Conservation (phyloP, 2,329 filamentous ascomycete species). For the Monosporascus sp. region DNA sequence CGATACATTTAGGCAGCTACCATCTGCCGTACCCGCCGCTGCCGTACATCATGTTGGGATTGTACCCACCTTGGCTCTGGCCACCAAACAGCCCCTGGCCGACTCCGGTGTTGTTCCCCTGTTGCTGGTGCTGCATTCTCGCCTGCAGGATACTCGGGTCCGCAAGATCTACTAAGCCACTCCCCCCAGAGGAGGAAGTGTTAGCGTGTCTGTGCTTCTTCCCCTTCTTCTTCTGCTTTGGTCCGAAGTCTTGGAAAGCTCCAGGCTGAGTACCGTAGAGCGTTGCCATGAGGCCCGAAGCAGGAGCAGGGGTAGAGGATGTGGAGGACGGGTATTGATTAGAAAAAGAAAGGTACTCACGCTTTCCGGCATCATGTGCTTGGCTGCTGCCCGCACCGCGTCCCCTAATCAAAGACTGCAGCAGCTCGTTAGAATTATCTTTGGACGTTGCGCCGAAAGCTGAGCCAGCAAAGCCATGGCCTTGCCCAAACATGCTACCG, state of each 20-base stretch:
- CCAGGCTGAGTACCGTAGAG: slow-evolving; percentile 84
- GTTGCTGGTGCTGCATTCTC: slow-evolving; percentile 85
- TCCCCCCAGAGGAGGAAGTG: slow-evolving; percentile 99
- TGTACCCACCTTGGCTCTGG: slow-evolving; percentile 93
- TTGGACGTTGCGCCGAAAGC: slow-evolving; percentile 66
- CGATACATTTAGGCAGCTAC: slow-evolving; percentile 35
- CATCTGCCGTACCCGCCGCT: slow-evolving; percentile 64
- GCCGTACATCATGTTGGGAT: slow-evolving; percentile 73
- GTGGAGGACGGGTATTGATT: slow-evolving; percentile 79
- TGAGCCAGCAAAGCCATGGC: slow-evolving; percentile 72
- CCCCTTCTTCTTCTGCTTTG: slow-evolving; percentile 99
- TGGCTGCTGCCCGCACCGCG: slow-evolving; percentile 63
- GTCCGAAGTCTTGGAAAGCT: slow-evolving; percentile 84
- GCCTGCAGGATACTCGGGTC: slow-evolving; percentile 99
- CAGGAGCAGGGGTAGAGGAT: slow-evolving; percentile 79
- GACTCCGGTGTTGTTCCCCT: slow-evolving; percentile 70
- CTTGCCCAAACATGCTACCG: slow-evolving; percentile 82
- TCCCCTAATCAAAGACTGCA: slow-evolving; percentile 76
- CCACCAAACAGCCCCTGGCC: slow-evolving; percentile 87
- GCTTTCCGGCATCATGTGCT: slow-evolving; percentile 83
- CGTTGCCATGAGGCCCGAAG: slow-evolving; percentile 84
- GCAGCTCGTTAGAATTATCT: slow-evolving; percentile 64
- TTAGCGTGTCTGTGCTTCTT: slow-evolving; percentile 99
- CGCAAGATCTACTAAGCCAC: slow-evolving; percentile 99
- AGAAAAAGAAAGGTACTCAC: slow-evolving; percentile 96